These are phyloP conservation scores for Boletus sensibilis DNA, from an alignment of 768 basidiomycete species.

Conservation along the genomic window DNA sequence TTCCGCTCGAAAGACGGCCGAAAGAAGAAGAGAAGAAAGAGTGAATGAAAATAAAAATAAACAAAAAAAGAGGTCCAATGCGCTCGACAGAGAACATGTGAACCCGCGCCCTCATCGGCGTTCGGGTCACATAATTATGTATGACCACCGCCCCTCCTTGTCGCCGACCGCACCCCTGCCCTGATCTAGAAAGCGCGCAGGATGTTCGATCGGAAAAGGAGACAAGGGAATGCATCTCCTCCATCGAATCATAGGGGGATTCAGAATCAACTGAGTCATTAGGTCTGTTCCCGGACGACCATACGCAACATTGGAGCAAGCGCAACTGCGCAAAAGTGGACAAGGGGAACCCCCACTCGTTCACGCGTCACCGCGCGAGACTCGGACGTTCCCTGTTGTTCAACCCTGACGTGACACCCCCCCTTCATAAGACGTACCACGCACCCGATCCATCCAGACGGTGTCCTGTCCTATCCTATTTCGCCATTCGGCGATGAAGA, in stretches of 20 bases:
- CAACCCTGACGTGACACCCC: not conserved
- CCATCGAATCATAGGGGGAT: not conserved
- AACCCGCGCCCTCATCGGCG: not conserved
- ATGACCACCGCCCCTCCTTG: not conserved
- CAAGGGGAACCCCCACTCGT: not conserved
- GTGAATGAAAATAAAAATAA: too few species aligned
- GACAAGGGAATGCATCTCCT: not conserved
- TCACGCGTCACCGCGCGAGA: not conserved
- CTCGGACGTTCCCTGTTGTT: not conserved
- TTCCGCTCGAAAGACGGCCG: not conserved
- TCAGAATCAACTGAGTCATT: not conserved
- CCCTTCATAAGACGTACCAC: slow-evolving; percentile 3
- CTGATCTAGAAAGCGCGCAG: not conserved
- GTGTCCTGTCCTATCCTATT: not conserved
- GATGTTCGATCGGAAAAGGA: not conserved
- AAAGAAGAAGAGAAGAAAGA: not conserved
- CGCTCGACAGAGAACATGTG: not conserved
- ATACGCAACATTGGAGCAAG: not conserved
- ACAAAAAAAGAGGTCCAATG: not conserved
- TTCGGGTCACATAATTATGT: not conserved
- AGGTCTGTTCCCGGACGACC: not conserved
- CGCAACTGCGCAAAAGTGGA: not conserved
- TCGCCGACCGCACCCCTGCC: slow-evolving; percentile 1
- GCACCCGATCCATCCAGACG: not conserved
- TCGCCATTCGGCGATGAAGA: not conserved